A percentile compares a stretch with the other conserved stretches of the same genome.
phyloP scores from a whole-genome alignment of 208 protist genomes.

The Leishmania martiniquensis region DNA sequence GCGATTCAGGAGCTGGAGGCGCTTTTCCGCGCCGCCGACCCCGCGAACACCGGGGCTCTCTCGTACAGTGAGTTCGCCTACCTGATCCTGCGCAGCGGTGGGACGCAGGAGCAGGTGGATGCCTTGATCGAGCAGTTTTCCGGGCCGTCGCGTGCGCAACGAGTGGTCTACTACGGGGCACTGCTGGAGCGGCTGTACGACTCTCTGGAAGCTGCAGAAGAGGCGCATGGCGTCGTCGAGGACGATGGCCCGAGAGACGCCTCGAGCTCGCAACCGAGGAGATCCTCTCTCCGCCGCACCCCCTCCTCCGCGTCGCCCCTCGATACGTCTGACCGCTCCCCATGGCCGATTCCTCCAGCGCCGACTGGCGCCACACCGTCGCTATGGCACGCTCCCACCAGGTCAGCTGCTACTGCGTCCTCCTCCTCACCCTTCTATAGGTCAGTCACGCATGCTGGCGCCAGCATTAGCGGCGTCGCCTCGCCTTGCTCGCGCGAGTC shows the following conservation, averaged over 20 bases:
- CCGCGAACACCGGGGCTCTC: slow-evolving; percentile 19
- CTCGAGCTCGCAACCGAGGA: background rate
- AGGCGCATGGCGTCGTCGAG: background rate
- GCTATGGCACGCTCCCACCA: background rate
- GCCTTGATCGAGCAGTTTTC: slow-evolving; percentile 37
- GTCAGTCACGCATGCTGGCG: slow-evolving; percentile 11
- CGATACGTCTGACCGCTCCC: slow-evolving; percentile 12
- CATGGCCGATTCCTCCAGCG: slow-evolving; percentile 14
- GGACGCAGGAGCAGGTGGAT: slow-evolving; percentile 36
- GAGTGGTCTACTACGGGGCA: slow-evolving; percentile 28
- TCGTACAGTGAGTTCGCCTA: slow-evolving; percentile 41
- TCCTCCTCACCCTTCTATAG: slow-evolving; percentile 2
- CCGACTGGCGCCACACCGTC: background rate
- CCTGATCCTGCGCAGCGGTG: slow-evolving; percentile 33
- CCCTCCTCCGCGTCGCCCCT: background rate
- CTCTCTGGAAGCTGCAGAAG: background rate
- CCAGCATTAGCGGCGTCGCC: background rate
- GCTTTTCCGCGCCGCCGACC: slow-evolving; percentile 31
- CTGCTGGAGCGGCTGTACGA: slow-evolving; percentile 28
- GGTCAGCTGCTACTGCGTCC: background rate
- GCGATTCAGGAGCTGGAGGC: slow-evolving; percentile 29
- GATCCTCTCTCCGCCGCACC: background rate
- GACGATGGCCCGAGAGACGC: background rate
- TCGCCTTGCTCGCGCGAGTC: slow-evolving; percentile 8
- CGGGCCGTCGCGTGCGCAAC: slow-evolving; percentile 10